Conservation (phyloP, 1,284 basidiomycete genomes). For the Porodaedalea pini region DNA sequence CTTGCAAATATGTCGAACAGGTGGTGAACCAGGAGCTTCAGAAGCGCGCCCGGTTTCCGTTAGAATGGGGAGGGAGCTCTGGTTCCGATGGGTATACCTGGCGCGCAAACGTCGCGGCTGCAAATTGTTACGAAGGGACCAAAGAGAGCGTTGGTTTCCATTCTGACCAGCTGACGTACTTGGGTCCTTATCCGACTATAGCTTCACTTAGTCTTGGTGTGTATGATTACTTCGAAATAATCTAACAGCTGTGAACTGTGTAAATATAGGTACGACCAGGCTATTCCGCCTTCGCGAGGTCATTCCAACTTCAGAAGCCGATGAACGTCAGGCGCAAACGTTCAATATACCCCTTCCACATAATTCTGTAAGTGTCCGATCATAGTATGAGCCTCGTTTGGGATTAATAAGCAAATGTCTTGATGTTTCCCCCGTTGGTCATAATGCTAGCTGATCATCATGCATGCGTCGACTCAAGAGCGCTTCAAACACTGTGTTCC, state of each 20-base stretch:
- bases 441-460: conserved; percentile 65
- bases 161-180: conserved; percentile 72
- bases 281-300: conserved; percentile 77
- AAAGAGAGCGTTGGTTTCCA: conserved; percentile 86
- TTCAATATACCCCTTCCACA: conserved; percentile 83
- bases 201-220: conserved; percentile 88
- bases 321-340: conserved; percentile 60
- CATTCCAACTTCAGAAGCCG: conserved; percentile 54
- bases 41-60: conserved; percentile 56
- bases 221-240: conserved; percentile 18
- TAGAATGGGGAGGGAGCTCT: conserved; percentile 68
- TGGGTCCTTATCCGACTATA: conserved; percentile 91
- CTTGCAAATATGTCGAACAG: conserved; percentile 71
- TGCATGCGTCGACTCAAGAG: conserved; percentile 92
- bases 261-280: conserved; percentile 58
- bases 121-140: conserved; percentile 86
- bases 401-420: background rate
- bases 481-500: conserved; percentile 83
- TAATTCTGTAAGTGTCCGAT: conserved; percentile 61
- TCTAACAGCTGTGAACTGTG: conserved; percentile 11
- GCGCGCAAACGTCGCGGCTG: conserved; percentile 88
- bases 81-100: conserved; percentile 46
- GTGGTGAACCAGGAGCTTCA: conserved; percentile 74
- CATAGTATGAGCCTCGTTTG: no score
- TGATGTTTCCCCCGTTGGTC: background rate